Conservation (phyloP, 257 asterid genomes). For the Nicotiana undulata region DNA sequence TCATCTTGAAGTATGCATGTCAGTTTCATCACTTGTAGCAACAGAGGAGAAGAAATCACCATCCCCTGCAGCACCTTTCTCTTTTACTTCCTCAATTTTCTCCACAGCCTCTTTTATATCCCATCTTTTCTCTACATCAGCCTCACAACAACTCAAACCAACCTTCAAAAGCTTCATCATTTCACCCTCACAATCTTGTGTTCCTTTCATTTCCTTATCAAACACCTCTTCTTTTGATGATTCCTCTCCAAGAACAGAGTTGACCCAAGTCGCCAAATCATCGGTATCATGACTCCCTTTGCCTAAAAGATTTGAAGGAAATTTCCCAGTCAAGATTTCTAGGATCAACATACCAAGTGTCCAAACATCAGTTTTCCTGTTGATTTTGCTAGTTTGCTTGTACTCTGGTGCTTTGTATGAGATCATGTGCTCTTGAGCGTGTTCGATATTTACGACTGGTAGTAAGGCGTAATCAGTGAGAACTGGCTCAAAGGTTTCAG, state of each 20-base stretch:
- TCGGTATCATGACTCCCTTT: conserved; percentile 33
- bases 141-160: conserved; percentile 53
- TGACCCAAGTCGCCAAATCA: conserved; percentile 48
- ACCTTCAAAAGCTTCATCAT: conserved; percentile 59
- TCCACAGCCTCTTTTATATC: conserved; percentile 56
- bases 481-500: conserved; percentile 34
- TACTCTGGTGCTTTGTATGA: conserved; percentile 82
- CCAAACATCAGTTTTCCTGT: conserved; percentile 83
- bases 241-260: conserved; percentile 25
- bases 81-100: conserved; percentile 59
- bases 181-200: conserved; percentile 33
- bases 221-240: conserved; percentile 28
- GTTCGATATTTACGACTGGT: conserved; percentile 69
- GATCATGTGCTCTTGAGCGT: conserved; percentile 69
- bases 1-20: conserved; percentile 48
- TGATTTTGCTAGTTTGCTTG: conserved; percentile 44
- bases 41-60: conserved; percentile 32
- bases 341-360: conserved; percentile 70
- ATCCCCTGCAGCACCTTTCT: conserved; percentile 14
- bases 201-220: conserved; percentile 50
- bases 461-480: conserved; percentile 75
- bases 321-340: conserved; percentile 59
- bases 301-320: conserved; percentile 59
- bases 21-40: conserved; percentile 35
- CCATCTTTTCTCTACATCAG: conserved; percentile 50